Percentiles rank a stretch among this genome's conserved stretches.
phyloP scores from a whole-genome alignment of 1,139 yeast genomes.

The Debaryomycetaceae sp. region DNA sequence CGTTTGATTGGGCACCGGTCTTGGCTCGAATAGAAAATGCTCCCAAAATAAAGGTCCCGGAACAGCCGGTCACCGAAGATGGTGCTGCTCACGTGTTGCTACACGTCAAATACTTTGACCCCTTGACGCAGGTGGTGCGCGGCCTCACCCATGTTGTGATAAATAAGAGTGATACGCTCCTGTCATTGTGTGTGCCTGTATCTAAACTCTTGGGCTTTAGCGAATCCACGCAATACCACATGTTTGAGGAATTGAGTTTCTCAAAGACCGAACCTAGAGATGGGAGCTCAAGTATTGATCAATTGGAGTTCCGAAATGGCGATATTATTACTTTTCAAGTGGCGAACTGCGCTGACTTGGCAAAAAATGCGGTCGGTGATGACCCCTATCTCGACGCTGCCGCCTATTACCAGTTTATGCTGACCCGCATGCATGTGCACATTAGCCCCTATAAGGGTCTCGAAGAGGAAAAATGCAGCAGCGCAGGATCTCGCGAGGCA shows the following conservation, averaged over 20 bases:
- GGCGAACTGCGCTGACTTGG: constrained; percentile 11
- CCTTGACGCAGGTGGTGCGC: constrained; percentile 35
- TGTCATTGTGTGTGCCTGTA: constrained; percentile 32
- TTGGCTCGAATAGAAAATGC: not conserved
- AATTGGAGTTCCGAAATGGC: constrained; percentile 64
- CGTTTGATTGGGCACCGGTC: constrained; percentile 14
- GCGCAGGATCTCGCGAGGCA: constrained; percentile 5
- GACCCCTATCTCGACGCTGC: constrained; percentile 22
- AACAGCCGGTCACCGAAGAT: constrained; percentile 13
- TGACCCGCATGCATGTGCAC: constrained; percentile 53
- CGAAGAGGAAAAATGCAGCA: constrained; percentile 5
- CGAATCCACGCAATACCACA: constrained; percentile 25
- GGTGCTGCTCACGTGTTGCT: constrained; percentile 35
- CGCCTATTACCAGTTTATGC: constrained; percentile 53
- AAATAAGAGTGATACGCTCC: constrained; percentile 36
- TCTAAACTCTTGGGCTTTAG: constrained; percentile 36
- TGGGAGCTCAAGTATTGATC: constrained; percentile 37
- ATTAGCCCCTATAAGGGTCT: constrained; percentile 31
- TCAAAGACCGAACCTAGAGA: constrained; percentile 44
- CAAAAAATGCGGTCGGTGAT: constrained; percentile 6
- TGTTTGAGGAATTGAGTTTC: constrained; percentile 66
- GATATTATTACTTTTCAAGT: constrained; percentile 63
- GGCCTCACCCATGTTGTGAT: constrained; percentile 61
- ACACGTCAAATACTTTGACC: constrained; percentile 66
- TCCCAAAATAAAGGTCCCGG: constrained; percentile 1